These are phyloP conservation scores for Ramaria rubella DNA, from an alignment of 768 basidiomycete genomes.

Conservation along the genomic window DNA sequence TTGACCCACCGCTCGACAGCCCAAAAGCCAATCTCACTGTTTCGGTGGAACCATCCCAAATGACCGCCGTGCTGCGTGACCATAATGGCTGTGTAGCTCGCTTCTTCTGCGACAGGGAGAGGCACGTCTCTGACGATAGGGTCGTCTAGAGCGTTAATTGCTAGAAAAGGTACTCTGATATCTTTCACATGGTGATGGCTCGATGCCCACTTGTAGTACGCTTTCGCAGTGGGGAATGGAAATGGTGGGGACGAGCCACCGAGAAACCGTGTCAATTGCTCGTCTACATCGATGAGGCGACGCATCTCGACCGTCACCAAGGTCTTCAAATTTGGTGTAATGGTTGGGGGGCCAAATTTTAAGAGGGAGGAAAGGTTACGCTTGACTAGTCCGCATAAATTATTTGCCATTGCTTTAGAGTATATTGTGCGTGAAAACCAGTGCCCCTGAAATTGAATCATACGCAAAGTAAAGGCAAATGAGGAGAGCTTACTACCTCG, in stretches of 20 bases:
- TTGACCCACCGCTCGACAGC: constrained; percentile 52
- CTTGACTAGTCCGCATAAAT: constrained; percentile 49
- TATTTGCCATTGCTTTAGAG: constrained; percentile 72
- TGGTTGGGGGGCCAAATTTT: constrained; percentile 18
- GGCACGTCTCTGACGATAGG: constrained; percentile 65
- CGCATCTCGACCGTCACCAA: constrained; percentile 45
- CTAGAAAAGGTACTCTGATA: constrained; percentile 67
- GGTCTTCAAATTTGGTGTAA: constrained; percentile 35
- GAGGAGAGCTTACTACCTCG: constrained; percentile 6
- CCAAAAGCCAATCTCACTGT: constrained; percentile 25
- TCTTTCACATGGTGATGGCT: constrained; percentile 53
- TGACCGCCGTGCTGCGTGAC: constrained; percentile 66
- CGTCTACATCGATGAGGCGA: constrained; percentile 53
- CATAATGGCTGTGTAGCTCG: constrained; percentile 47
- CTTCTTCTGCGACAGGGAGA: constrained; percentile 45
- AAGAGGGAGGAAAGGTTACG: constrained; percentile 44
- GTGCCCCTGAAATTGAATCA: constrained; percentile 34
- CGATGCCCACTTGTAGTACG: constrained; percentile 49
- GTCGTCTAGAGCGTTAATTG: constrained; percentile 71
- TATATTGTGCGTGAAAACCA: constrained; percentile 61
- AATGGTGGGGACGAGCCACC: constrained; percentile 42
- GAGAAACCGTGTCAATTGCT: constrained; percentile 56
- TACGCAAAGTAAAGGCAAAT: constrained; percentile 28
- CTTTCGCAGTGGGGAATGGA: constrained; percentile 38
- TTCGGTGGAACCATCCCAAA: constrained; percentile 75